A percentile compares a stretch with the other conserved stretches of the same genome.
These are phyloP conservation scores for Fistulinella cinereoalba DNA, from an alignment of 1,284 basidiomycete genomes.

Conservation along the genomic window DNA sequence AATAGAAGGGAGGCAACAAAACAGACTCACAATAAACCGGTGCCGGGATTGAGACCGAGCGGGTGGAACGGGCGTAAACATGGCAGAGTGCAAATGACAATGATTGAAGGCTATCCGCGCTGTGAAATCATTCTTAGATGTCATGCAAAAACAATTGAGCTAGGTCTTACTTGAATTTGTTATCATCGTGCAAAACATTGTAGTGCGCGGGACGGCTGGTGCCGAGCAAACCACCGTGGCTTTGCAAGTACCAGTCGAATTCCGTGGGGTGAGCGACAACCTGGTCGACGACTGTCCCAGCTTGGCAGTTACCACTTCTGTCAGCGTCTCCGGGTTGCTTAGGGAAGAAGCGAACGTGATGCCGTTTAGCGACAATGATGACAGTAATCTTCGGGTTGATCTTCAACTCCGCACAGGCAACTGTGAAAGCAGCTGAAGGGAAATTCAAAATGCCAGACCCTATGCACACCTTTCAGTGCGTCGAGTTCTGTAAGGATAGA, in stretches of 20 bases:
- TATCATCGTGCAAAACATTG: slow-evolving; percentile 59
- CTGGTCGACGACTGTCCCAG: slow-evolving; percentile 72
- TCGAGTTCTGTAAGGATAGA: slow-evolving; percentile 46
- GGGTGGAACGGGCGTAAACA: slow-evolving; percentile 77
- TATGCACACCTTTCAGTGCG: slow-evolving; percentile 48
- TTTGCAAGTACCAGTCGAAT: slow-evolving; percentile 79
- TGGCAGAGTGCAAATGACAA: slow-evolving; percentile 77
- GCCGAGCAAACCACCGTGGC: slow-evolving; percentile 68
- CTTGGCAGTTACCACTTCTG: slow-evolving; percentile 67
- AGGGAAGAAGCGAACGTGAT: slow-evolving; percentile 78
- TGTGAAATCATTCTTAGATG: slow-evolving; percentile 27
- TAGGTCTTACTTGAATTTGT: slow-evolving; percentile 44
- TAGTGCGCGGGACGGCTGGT: slow-evolving; percentile 71
- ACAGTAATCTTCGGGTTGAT: slow-evolving; percentile 69
- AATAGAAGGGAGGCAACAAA: background rate
- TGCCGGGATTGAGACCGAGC: slow-evolving; percentile 81
- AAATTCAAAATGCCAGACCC: slow-evolving; percentile 2
- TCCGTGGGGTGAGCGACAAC: slow-evolving; percentile 72
- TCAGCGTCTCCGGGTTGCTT: slow-evolving; percentile 50
- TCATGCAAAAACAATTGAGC: background rate
- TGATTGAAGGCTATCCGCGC: slow-evolving; percentile 64
- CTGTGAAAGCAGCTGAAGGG: slow-evolving; percentile 35
- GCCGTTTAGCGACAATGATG: slow-evolving; percentile 74
- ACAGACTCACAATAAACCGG: slow-evolving; percentile 81
- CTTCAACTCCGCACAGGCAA: slow-evolving; percentile 51